Conservation (phyloP, 164 flowering plant species). For the Euptelea pleiosperma region DNA sequence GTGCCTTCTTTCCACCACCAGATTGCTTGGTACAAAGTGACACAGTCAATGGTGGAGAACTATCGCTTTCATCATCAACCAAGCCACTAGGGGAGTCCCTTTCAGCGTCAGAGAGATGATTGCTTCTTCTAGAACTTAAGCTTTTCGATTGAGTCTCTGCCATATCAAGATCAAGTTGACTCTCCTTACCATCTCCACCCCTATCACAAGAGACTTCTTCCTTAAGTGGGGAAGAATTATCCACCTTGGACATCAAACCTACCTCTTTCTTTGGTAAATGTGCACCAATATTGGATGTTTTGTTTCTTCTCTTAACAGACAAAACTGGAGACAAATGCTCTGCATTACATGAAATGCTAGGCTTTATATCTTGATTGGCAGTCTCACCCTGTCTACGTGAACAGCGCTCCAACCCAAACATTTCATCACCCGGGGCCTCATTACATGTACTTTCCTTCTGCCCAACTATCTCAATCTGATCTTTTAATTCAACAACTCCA, state of each 20-base stretch:
- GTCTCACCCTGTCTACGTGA: slow-evolving; percentile 25
- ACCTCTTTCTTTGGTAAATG: slow-evolving; percentile 24
- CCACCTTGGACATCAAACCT: slow-evolving; percentile 14
- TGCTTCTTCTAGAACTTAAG: slow-evolving; percentile 3
- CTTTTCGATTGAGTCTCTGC: slow-evolving; percentile 7
- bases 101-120: slow-evolving; percentile 15
- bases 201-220: slow-evolving; percentile 25
- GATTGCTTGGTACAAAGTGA: slow-evolving; percentile 16
- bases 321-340: slow-evolving; percentile 20
- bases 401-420: slow-evolving; percentile 34
- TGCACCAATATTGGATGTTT: slow-evolving; percentile 20
- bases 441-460: slow-evolving; percentile 14
- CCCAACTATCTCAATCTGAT: slow-evolving; percentile 22
- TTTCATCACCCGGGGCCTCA: slow-evolving; percentile 28
- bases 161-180: slow-evolving; percentile 3
- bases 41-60: slow-evolving; percentile 14
- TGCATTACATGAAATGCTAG: slow-evolving; percentile 12
- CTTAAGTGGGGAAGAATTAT: slow-evolving; percentile 15
- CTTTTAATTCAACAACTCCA: slow-evolving; percentile 28
- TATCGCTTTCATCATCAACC: slow-evolving; percentile 14
- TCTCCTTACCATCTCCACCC: slow-evolving; percentile 11
- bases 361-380: slow-evolving; percentile 32
- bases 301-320: slow-evolving; percentile 20
- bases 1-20: slow-evolving; percentile 22
- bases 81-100: slow-evolving; percentile 13